A percentile compares a stretch with the other conserved stretches of the same genome.
phyloP scores from a whole-genome alignment of 1,284 basidiomycete genomes.

The Violaceomyces palustris region DNA sequence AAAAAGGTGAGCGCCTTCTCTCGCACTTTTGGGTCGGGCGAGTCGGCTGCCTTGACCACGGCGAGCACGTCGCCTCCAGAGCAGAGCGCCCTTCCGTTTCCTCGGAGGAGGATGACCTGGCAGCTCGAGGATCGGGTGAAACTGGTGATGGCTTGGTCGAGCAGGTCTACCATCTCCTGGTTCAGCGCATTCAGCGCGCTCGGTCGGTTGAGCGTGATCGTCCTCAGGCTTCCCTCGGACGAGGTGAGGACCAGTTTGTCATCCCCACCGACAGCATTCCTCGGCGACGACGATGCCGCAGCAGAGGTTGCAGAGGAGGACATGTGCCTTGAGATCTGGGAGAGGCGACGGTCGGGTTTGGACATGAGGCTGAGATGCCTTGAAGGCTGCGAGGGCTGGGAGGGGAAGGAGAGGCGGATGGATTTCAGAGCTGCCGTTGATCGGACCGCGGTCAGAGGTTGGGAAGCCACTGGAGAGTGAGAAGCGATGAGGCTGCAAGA shows the following conservation, averaged over 20 bases:
- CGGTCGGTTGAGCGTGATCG: constrained; percentile 75
- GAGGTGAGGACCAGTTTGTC: constrained; percentile 28
- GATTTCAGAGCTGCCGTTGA: too few species aligned
- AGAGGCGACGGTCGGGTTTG: constrained; percentile 14
- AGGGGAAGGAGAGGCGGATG: too few species aligned
- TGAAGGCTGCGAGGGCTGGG: too few species aligned
- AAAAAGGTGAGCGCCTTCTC: constrained; percentile 75
- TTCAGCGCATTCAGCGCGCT: constrained; percentile 82
- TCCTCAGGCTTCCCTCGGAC: constrained; percentile 55
- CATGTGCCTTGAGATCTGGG: constrained; percentile 20
- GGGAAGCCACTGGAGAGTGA: too few species aligned
- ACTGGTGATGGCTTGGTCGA: constrained; percentile 72
- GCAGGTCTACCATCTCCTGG: constrained; percentile 70
- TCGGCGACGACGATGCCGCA: background rate
- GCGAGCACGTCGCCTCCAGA: constrained; percentile 86
- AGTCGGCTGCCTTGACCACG: constrained; percentile 52
- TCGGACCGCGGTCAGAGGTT: too few species aligned
- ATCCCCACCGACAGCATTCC: constrained; percentile 2
- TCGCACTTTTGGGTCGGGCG: constrained; percentile 42
- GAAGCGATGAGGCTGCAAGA: too few species aligned
- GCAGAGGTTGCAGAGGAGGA: constrained; percentile 2
- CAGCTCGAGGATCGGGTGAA: constrained; percentile 34
- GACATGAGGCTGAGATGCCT: too few species aligned
- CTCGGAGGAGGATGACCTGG: constrained; percentile 42
- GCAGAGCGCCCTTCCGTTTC: constrained; percentile 79